Evolutionary conservation across 495 filamentous ascomycete genomes (phyloP).

Genomic region (Aspergillus funiculosus): DNA sequence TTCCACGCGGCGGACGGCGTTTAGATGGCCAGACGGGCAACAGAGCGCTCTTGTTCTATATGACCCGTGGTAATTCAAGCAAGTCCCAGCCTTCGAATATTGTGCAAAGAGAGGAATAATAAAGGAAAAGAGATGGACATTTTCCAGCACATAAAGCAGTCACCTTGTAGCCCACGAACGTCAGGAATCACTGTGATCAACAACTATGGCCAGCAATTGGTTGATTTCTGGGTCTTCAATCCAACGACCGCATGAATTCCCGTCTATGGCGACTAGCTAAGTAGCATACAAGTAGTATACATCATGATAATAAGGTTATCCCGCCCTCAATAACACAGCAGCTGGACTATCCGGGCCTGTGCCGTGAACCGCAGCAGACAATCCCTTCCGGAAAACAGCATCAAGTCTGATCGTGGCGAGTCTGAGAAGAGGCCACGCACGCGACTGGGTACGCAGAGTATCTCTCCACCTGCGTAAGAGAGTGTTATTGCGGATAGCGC

Average conservation of each 20-base stretch:
- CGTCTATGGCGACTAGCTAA: constrained; percentile 40
- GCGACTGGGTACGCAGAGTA: background rate
- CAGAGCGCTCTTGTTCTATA: too few species aligned
- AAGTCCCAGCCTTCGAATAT: too few species aligned
- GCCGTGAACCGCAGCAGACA: background rate
- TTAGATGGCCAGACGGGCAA: too few species aligned
- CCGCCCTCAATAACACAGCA: background rate
- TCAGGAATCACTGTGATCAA: constrained; percentile 32
- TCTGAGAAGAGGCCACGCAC: background rate
- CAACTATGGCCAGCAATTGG: constrained; percentile 47
- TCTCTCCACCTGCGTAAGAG: background rate
- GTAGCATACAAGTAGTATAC: too few species aligned
- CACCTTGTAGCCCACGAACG: background rate
- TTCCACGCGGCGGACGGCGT: too few species aligned
- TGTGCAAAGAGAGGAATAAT: too few species aligned
- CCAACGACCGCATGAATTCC: constrained; percentile 28
- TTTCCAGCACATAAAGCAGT: background rate
- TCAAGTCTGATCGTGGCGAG: background rate
- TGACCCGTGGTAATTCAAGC: too few species aligned
- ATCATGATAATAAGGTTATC: too few species aligned
- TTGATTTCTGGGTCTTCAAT: constrained; percentile 47
- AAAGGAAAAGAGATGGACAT: background rate
- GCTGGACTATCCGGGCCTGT: background rate
- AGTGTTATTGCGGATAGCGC: background rate
- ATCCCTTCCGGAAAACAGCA: background rate